Evolutionary conservation across 805 yeast species (phyloP).

Genomic region (Sugiyamaella marilandica): DNA sequence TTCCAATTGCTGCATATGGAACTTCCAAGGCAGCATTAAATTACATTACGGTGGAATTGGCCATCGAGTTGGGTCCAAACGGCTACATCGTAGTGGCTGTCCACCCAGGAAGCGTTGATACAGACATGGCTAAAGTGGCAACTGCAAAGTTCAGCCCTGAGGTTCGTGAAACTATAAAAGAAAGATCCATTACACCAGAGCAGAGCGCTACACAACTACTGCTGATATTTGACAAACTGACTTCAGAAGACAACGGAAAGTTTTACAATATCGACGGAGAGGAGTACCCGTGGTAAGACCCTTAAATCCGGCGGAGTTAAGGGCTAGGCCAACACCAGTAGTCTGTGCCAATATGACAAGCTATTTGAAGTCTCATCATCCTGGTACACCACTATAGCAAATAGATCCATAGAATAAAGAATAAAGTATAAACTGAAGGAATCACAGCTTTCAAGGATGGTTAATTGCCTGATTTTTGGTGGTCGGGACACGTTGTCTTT

Average conservation of each 20-base stretch:
- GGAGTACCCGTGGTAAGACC: neutral
- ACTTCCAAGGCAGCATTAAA: conserved; percentile 38
- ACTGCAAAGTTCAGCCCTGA: neutral
- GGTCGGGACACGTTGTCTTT: too few species aligned
- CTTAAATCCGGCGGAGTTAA: neutral
- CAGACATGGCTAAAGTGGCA: conserved; percentile 26
- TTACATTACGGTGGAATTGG: conserved; percentile 27
- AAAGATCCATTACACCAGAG: conserved; percentile 21
- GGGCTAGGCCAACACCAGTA: neutral
- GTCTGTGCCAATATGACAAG: too few species aligned
- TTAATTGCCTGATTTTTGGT: too few species aligned
- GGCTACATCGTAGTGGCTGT: conserved; percentile 31
- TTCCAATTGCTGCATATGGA: conserved; percentile 30
- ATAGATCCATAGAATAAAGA: too few species aligned
- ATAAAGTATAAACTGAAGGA: too few species aligned
- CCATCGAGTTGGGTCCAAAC: conserved; percentile 26
- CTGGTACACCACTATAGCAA: too few species aligned
- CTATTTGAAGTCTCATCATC: too few species aligned
- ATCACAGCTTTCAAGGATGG: too few species aligned
- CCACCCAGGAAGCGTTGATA: conserved; percentile 38
- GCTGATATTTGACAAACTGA: conserved; percentile 23
- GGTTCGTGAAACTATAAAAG: neutral
- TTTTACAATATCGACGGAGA: conserved; percentile 15
- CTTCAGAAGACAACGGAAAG: conserved; percentile 27
- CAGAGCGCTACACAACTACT: conserved; percentile 23